phyloP scores from a whole-genome alignment of 1,139 yeast species.

The Suhomyces maxii region DNA sequence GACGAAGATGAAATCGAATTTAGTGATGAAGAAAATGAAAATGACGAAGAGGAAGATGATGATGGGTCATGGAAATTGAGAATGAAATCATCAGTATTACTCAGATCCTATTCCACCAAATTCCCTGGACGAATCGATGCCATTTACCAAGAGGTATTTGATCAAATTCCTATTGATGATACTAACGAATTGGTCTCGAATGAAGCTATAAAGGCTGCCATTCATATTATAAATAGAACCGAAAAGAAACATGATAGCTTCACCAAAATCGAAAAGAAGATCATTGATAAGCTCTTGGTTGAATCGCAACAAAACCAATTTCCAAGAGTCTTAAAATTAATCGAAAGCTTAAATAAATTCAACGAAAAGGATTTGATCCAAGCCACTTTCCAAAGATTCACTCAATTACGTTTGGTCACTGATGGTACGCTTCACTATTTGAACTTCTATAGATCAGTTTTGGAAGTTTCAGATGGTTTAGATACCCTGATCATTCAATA shows the following conservation, averaged over 20 bases:
- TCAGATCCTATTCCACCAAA: constrained; percentile 37
- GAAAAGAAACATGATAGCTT: constrained; percentile 11
- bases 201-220: constrained; percentile 36
- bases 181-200: constrained; percentile 40
- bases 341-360: constrained; percentile 30
- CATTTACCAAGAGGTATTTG: constrained; percentile 10
- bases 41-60: constrained; percentile 36
- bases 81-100: constrained; percentile 50
- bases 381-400: constrained; percentile 16
- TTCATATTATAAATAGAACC: constrained; percentile 26
- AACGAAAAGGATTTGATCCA: constrained; percentile 7
- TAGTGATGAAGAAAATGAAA: constrained; percentile 46
- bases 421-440: constrained; percentile 28
- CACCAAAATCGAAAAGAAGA: constrained; percentile 18
- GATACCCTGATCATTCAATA: constrained; percentile 21
- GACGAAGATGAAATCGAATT: constrained; percentile 36
- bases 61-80: constrained; percentile 76
- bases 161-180: constrained; percentile 32
- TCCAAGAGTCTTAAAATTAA: constrained; percentile 25
- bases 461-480: constrained; percentile 15
- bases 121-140: constrained; percentile 25
- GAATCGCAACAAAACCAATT: constrained; percentile 23
- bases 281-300: constrained; percentile 22
- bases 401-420: constrained; percentile 19
- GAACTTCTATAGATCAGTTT: constrained; percentile 27